Base-by-base conservation (phyloP, 2,329 filamentous ascomycete genomes). In the Didymella sp. region DNA sequence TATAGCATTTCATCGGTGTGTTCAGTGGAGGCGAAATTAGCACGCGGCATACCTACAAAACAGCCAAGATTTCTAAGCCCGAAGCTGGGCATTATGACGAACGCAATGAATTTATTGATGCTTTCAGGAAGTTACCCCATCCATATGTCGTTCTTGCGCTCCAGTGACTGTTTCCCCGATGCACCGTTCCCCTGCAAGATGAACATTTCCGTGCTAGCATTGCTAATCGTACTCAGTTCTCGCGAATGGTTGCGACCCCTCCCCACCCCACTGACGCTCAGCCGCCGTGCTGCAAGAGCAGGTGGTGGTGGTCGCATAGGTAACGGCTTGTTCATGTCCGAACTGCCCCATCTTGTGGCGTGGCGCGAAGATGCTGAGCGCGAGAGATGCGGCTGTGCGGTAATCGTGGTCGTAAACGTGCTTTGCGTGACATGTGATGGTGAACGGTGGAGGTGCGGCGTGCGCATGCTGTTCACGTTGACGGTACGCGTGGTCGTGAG, bases 191-290 rank as follows among this genome's bases (percentile, higher is more conserved):
- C 54, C 25, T 57, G 47, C 15, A 57, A n/a, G 12, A 57, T 57
- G 19, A 57, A 57, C 28, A 51, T 31, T 19, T 51, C 54, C 7
- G 42, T 57, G n/a, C 54, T 57, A 17, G 35, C 54, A 6, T 48
- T 51, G 7, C 54, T 57, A 11, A 47, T 40, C 7, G 37, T 6
- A n/a, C 54, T 57, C 3, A 48, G 35, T 21, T 57, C 54, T 17
- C 43, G 42, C 3, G 54, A 57, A n/a, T 37, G 22, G 21, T 33
- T 15, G 17, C 54, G 46, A 40, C 54, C 51, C 12, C 47, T 37
- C 12, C 43, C 28, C 12, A 43, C 42, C 2, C 47, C 37, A 22
- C 38, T 27, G 2, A 17, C 42, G 21, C 48, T 48, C 19, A 43
- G 37, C n/a, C 43, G 35, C 1, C 42, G 54, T 4, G 47, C 48